A percentile compares a stretch with the other conserved stretches of the same genome.
Conservation (phyloP, 148 eudicot genomes). For the Salicornia ramosissima region DNA sequence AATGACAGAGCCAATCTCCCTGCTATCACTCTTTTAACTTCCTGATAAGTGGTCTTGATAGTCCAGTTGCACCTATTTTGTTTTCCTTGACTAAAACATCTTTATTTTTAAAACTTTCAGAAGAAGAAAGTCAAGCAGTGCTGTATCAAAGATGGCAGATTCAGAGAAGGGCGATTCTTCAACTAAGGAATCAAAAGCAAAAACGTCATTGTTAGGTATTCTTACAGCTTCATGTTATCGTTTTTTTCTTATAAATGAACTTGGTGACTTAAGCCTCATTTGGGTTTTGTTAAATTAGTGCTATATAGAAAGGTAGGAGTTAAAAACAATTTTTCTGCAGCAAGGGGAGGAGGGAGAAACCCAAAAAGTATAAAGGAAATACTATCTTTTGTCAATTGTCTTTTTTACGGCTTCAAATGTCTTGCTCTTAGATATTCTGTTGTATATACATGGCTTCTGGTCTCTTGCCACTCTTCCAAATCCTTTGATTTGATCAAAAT, state of each 20-base stretch:
- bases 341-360: neutral
- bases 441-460: neutral
- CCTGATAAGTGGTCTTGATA: constrained; percentile 1
- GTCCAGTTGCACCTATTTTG: too few relatives aligned
- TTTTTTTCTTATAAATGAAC: neutral
- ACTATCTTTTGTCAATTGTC: neutral
- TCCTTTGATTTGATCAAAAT: neutral
- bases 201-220: constrained; percentile 44
- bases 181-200: constrained; percentile 34
- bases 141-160: constrained; percentile 39
- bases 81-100: neutral
- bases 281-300: neutral
- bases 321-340: neutral
- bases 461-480: neutral
- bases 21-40: constrained; percentile 4
- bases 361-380: neutral
- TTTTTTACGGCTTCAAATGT: neutral
- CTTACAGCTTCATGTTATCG: neutral
- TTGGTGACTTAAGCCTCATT: neutral
- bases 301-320: too few relatives aligned
- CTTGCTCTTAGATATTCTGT: neutral
- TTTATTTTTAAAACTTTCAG: constrained; percentile 2
- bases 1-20: neutral
- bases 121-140: constrained; percentile 4
- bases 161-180: constrained; percentile 37